Conservation (phyloP, 1,284 basidiomycete genomes). For the Fomes fomentarius region DNA sequence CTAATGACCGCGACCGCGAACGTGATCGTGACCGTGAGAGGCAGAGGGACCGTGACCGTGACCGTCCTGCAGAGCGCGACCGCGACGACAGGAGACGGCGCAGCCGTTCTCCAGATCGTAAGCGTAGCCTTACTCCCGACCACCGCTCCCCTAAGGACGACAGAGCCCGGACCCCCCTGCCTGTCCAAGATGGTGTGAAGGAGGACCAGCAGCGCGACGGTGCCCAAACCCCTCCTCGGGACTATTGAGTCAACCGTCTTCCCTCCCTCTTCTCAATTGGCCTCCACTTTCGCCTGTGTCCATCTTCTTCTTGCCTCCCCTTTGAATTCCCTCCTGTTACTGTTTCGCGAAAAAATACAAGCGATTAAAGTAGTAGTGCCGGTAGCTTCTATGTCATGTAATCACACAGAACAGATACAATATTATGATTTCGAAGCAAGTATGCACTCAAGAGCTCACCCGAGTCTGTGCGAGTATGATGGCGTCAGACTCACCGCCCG, state of each 20-base stretch:
- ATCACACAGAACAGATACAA: slow-evolving; percentile 14
- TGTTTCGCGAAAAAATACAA: too few species aligned
- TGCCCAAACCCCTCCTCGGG: slow-evolving; percentile 56
- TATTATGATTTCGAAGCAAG: neutral
- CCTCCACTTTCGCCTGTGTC: neutral
- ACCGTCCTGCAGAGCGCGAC: slow-evolving; percentile 36
- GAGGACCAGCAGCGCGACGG: slow-evolving; percentile 48
- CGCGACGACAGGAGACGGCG: slow-evolving; percentile 49
- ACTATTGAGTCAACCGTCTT: slow-evolving; percentile 26
- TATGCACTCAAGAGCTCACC: too few species aligned
- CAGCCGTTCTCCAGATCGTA: slow-evolving; percentile 50
- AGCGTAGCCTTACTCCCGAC: slow-evolving; percentile 53
- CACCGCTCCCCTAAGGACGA: slow-evolving; percentile 49
- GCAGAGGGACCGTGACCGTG: slow-evolving; percentile 32
- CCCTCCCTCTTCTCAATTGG: neutral
- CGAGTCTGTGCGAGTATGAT: too few species aligned
- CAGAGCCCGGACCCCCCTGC: slow-evolving; percentile 47
- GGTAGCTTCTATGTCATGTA: slow-evolving; percentile 18
- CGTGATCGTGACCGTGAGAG: slow-evolving; percentile 41
- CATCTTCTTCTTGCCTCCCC: neutral
- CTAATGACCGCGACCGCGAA: slow-evolving; percentile 35
- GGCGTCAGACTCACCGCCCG: too few species aligned
- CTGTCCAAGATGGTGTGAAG: slow-evolving; percentile 44
- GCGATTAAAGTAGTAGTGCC: slow-evolving; percentile 13
- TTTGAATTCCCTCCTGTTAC: too few species aligned